Evolutionary conservation across 371 early-diverging fungal species (phyloP), one percentile per base, ranked within the genome.

Genomic region (Phascolomyces articulosus): DNA sequence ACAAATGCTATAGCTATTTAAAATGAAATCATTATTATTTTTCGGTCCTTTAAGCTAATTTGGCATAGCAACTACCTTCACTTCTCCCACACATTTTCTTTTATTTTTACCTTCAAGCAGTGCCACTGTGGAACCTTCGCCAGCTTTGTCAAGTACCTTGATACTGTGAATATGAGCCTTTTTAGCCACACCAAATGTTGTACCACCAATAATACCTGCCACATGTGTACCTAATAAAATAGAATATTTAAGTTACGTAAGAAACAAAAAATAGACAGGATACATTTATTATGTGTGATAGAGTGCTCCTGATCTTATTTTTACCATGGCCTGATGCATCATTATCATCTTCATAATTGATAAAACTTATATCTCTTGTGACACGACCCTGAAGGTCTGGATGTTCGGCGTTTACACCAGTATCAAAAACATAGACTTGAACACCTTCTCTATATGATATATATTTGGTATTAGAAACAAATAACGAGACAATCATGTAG

Each of bases 311-410:
- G 44, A 44, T 44, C 2, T 9, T 34, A 3, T 34, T 9, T 27
- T 60, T 73, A 77, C 84, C 84, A 62, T 87, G 88, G 40, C 88
- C 88, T 41, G 82, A 75, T 23, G 60, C 64, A 55, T 87, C 88
- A 0, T 55, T 60, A 11, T 67, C 70, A 18, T 60, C 66, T 59
- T 85, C 86, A 34, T 71, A 72, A 10, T 67, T 51, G 29, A 88
- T 73, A 66, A 87, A 87, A 51, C 85, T 91, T 38, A 81, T 83
- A 24, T 91, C 95, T 69, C 78, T 79, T 48, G 62, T 69, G 38
- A 95, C 98, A 69, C 95, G 89, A 15, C 92, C 94, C 56, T 79
- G 82, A 65, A 98, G 91, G 59, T 98, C 97, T 21, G 73, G 75
- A 75, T 96, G 95, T 3, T 66, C 67, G 28, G 82, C 72, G 71